Evolutionary conservation across 1,284 basidiomycete species (phyloP), one percentile per base, ranked within the genome.

Genomic region (Cutaneotrichosporon cutaneum): DNA sequence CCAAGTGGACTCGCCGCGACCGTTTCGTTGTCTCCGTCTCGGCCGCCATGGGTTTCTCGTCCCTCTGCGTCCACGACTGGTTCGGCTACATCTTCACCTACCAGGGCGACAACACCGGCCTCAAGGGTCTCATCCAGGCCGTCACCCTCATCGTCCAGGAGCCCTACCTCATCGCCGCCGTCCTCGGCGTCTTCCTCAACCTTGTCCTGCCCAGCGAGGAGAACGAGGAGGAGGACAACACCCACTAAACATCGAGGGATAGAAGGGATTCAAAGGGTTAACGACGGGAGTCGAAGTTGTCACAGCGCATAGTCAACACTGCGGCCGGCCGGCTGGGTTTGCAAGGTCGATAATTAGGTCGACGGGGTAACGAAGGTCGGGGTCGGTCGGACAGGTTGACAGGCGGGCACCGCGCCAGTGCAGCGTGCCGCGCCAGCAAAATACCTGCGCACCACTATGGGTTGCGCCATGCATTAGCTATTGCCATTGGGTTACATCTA

Each of bases 121-220:
- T 93, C n/a, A 76, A 83, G 61, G 90, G 92, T 3, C 81, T 92
- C 56, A 85, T 93, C 63, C 82, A 88, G 71, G 88, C 88, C 3
- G 88, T 93, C 66, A 87, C 87, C 24, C 90, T 92, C 67, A 79
- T 92, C 89, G 59, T 88, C 84, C 68, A 90, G 87, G 16, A 88
- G 87, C 58, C 70, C 18, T 73, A 73, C 64, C 64, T 75, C 45
- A 73, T 73, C 60, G 58, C 71, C 9, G 72, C 68, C 10, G 39
- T 75, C 22, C 57, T 72, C 26, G 72, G 66, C 33, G 67, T 67
- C 3, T 22, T 66, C 39, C 66, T 74, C 59, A 73, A 74, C 61
- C 11, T 42, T 42, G 39, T 42, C 39, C 39, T 42, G 7, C 39
- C 39, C 16, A 5, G 0, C 7, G 39, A 42, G 8, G 18, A n/a